These are phyloP conservation scores for Singerocomus inundabilis DNA, from an alignment of 1,284 basidiomycete genomes.

Conservation along the genomic window DNA sequence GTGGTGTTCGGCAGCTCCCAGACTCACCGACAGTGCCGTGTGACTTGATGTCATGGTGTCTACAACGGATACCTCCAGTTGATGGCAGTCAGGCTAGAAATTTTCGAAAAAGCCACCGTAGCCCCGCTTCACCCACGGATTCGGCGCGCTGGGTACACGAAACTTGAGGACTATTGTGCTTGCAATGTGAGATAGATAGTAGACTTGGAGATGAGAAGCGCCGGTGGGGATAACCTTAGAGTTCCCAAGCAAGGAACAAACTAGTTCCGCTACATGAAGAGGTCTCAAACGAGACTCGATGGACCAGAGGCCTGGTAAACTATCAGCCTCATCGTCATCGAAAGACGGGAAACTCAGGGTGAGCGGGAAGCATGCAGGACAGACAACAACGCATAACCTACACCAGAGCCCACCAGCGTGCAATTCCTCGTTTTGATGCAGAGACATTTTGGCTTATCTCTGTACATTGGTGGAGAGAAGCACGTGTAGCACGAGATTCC, in stretches of 20 bases:
- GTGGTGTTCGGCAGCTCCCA: background rate
- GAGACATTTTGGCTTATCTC: conserved; percentile 8
- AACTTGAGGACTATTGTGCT: background rate
- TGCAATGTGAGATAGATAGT: background rate
- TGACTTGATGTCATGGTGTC: background rate
- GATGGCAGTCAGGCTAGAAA: background rate
- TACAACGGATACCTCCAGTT: background rate
- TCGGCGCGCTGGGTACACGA: background rate
- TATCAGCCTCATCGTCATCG: background rate
- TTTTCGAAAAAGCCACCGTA: background rate
- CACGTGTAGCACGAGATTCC: conserved; percentile 24
- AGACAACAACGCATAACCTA: background rate
- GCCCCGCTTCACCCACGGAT: conserved; percentile 13
- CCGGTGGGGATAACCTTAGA: background rate
- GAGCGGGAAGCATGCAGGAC: background rate
- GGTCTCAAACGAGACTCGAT: background rate
- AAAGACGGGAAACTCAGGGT: background rate
- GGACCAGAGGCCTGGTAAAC: background rate
- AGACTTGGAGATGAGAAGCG: background rate
- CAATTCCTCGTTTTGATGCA: conserved; percentile 4
- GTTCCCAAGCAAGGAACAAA: conserved; percentile 1
- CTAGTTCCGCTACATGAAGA: background rate
- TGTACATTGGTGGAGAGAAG: conserved; percentile 1
- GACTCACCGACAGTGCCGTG: background rate
- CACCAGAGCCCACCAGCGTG: background rate